These are phyloP conservation scores for Cytospora paraplurivora DNA, from an alignment of 2,329 filamentous ascomycete species.

Conservation along the genomic window DNA sequence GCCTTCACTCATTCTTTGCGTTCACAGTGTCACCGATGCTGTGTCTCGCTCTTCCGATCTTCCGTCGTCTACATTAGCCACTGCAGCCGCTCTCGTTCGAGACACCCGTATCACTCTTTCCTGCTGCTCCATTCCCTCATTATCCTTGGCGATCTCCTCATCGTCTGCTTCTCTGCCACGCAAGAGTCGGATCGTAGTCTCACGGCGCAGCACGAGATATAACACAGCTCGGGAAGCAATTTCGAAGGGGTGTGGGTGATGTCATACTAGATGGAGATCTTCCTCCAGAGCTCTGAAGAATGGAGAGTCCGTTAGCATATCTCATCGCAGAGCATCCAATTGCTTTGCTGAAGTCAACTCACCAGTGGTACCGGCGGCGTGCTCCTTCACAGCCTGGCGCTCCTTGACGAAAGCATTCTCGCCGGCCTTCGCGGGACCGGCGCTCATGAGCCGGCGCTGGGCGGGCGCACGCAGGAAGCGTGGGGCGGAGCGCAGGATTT, in stretches of 20 bases:
- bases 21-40: background rate
- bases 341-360: constrained; percentile 42
- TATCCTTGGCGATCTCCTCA: background rate
- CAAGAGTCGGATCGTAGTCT: background rate
- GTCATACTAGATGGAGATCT: constrained; percentile 92
- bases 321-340: background rate
- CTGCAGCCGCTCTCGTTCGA: background rate
- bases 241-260: constrained; percentile 20
- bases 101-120: background rate
- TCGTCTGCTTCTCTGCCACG: background rate
- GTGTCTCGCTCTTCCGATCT: background rate
- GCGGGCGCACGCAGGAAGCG: constrained; percentile 61
- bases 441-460: constrained; percentile 74
- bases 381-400: constrained; percentile 85
- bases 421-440: constrained; percentile 47
- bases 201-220: background rate
- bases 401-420: constrained; percentile 96
- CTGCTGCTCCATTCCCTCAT: background rate
- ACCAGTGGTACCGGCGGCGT: constrained; percentile 85
- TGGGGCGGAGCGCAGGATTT: constrained; percentile 62
- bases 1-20: background rate
- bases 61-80: background rate
- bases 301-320: constrained; percentile 40
- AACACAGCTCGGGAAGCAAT: constrained; percentile 1
- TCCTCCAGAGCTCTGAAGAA: constrained; percentile 82